Evolutionary conservation across 345 rosid species (phyloP), one percentile per base, ranked within the genome.

Genomic region (Syzygium aqueum): DNA sequence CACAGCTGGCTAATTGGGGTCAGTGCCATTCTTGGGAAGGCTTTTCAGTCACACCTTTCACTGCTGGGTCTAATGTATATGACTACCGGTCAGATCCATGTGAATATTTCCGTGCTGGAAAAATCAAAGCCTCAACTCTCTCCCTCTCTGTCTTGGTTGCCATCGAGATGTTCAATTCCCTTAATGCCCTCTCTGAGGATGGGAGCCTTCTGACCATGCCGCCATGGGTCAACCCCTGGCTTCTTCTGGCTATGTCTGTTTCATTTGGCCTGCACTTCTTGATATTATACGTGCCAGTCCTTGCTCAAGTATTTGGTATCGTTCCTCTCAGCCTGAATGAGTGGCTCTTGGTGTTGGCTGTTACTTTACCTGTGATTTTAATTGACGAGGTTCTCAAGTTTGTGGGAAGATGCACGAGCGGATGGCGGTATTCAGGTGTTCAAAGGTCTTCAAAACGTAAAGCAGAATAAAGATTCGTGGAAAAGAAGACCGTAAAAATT

Each of bases 121-220:
- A 96, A 89, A 92, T 97, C 89, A 97, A 97, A 87, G 99, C 99
- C 5, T 94, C 96, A 2, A 96, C 98, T 6, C 97, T 96, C 67
- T 96, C 99, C 87, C 98, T 97, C 67, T 93, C 99, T 0, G 99
- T 97, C 21, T 87, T 97, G 95, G 99, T 97, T 53, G 94, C 99
- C 61, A 97, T 97, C 17, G 99, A 97, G 93, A 97, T 97, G 99
- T 96, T 97, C 94, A 97, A 97, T 83, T 97, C 99, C 46, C 92
- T 97, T 8, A 97, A 97, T 56, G 99, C 99, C 49, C 95, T 97
- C 28, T 97, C 98, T 1, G 98, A 97, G 91, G 99, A 97, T 85
- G 92, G 94, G 12, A 95, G 99, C 90, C 92, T 97, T 17, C n/a
- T 94, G 87, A 90, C 94, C 5, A 97, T 97, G 99, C 99, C 98